A percentile compares a stretch with the other conserved stretches of the same genome.
phyloP scores from a whole-genome alignment of 2,329 filamentous ascomycete species.

The Cephalotrichum gorgonifer region DNA sequence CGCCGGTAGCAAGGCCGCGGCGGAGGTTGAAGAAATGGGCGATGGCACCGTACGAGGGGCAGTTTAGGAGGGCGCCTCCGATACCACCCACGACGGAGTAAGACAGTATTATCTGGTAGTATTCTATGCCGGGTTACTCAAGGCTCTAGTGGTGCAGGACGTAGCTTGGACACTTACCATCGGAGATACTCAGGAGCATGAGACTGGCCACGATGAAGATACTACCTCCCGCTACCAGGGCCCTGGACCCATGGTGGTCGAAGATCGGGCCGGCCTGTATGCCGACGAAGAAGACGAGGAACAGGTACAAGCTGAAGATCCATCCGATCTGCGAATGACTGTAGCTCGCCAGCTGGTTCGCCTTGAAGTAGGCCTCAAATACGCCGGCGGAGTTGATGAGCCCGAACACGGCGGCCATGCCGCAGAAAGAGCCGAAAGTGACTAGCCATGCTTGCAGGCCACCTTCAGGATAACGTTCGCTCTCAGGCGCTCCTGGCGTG shows the following conservation, averaged over 20 bases:
- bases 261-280: constrained; percentile 77
- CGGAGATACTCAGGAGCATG: constrained; percentile 59
- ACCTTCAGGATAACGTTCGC: constrained; percentile 48
- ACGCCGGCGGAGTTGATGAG: constrained; percentile 67
- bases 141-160: background rate
- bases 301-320: constrained; percentile 77
- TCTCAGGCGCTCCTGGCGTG: background rate
- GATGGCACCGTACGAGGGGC: constrained; percentile 62
- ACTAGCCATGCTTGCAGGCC: constrained; percentile 64
- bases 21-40: constrained; percentile 68
- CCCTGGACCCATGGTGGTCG: constrained; percentile 61
- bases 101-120: constrained; percentile 72
- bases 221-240: constrained; percentile 56
- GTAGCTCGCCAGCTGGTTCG: constrained; percentile 60
- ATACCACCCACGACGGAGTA: constrained; percentile 65
- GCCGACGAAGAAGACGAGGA: constrained; percentile 71
- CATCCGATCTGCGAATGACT: constrained; percentile 64
- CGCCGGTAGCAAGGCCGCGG: constrained; percentile 66
- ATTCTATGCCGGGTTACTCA: constrained; percentile 27
- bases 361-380: constrained; percentile 66
- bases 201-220: constrained; percentile 50
- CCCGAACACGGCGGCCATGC: constrained; percentile 60
- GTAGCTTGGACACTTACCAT: constrained; percentile 23
- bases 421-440: constrained; percentile 65
- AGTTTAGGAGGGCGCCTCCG: constrained; percentile 67